Evolutionary conservation across 192 early-diverging fungal genomes (phyloP).

Genomic region (Gryganskiella cystojenkinii): DNA sequence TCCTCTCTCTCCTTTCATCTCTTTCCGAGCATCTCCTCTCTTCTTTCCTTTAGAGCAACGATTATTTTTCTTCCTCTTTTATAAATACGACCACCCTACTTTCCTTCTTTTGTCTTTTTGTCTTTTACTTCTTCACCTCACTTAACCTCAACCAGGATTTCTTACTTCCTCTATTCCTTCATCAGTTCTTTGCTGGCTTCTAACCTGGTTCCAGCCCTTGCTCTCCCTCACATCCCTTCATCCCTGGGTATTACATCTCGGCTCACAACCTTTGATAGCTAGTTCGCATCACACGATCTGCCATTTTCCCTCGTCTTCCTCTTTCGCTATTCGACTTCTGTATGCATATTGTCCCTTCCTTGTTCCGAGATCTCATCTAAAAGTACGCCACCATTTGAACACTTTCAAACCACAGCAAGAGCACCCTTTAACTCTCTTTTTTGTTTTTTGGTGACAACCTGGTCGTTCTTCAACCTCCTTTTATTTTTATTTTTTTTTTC

Average conservation of each 20-base stretch:
- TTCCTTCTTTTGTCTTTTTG: background rate
- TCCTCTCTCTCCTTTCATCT: background rate
- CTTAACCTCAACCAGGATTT: no score
- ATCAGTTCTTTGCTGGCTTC: no score
- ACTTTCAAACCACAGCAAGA: background rate
- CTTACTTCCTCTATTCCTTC: no score
- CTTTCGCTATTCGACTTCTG: background rate
- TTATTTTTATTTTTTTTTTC: background rate
- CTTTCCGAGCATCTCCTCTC: background rate
- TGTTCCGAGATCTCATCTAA: background rate
- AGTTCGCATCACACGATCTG: no score
- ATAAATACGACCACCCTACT: background rate
- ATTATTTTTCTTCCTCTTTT: background rate
- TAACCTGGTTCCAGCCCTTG: no score
- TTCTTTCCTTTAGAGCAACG: background rate
- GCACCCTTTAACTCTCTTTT: background rate
- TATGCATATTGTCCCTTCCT: background rate
- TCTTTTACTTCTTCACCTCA: no score
- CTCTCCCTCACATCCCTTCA: no score
- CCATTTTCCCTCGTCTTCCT: background rate
- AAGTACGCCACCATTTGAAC: background rate
- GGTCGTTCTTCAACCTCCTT: background rate
- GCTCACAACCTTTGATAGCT: background rate
- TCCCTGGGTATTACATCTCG: background rate
- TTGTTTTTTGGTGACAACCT: no score